A percentile compares a stretch with the other conserved stretches of the same genome.
phyloP scores from a whole-genome alignment of 352 stramenopile genomes.

The Phytophthora pini region DNA sequence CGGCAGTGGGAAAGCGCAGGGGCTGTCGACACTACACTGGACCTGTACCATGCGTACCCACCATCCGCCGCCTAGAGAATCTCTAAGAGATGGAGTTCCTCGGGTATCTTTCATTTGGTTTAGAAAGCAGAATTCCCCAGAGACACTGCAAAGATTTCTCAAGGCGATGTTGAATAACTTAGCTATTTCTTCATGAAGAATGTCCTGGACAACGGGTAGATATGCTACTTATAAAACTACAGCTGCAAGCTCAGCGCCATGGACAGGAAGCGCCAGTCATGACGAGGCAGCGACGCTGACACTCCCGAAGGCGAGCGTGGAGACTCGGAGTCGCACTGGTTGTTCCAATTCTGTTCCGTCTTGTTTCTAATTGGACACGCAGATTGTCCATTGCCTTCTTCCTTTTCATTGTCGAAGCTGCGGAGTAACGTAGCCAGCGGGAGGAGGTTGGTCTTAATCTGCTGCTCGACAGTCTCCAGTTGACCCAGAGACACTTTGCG shows the following conservation, averaged over 20 bases:
- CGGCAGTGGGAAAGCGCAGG: constrained; percentile 62
- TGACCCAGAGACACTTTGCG: constrained; percentile 33
- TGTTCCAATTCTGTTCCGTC: constrained; percentile 19
- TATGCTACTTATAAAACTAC: constrained; percentile 28
- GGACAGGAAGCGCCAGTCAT: constrained; percentile 45
- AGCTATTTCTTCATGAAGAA: constrained; percentile 18
- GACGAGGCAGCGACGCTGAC: constrained; percentile 7
- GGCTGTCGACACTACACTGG: constrained; percentile 59
- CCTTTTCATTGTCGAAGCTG: constrained; percentile 34
- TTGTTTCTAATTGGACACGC: constrained; percentile 7
- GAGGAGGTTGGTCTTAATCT: constrained; percentile 45
- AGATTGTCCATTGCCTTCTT: not conserved
- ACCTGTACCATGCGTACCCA: constrained; percentile 40
- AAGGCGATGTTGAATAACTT: constrained; percentile 36
- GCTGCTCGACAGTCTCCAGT: constrained; percentile 41
- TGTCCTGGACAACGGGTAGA: not conserved
- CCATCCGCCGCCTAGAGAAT: not conserved
- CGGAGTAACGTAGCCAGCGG: constrained; percentile 44
- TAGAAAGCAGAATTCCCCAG: no score
- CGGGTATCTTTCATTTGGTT: constrained; percentile 2
- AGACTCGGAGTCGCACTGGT: constrained; percentile 17
- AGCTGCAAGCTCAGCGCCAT: constrained; percentile 48
- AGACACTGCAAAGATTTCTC: constrained; percentile 9
- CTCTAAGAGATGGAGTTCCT: not conserved
- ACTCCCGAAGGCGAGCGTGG: constrained; percentile 40